These are phyloP conservation scores for Arthroderma sp. DNA, from an alignment of 2,329 filamentous ascomycete species.

Conservation along the genomic window DNA sequence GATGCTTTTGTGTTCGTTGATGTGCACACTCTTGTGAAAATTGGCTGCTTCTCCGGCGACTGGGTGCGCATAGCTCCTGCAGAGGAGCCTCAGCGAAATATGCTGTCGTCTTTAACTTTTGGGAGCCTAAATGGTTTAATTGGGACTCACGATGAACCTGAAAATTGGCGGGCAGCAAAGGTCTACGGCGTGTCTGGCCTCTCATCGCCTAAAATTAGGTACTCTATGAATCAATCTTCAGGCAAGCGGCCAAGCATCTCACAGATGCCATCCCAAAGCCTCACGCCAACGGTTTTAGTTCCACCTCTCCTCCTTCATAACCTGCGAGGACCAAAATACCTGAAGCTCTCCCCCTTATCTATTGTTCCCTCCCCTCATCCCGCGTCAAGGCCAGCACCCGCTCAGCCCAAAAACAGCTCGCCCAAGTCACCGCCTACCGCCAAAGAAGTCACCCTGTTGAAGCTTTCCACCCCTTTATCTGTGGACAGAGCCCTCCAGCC, in stretches of 20 bases:
- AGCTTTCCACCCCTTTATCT: constrained; percentile 77
- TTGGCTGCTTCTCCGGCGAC: constrained; percentile 94
- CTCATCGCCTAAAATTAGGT: constrained; percentile 41
- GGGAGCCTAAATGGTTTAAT: constrained; percentile 22
- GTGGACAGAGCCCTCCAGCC: constrained; percentile 76
- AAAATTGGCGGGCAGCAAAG: constrained; percentile 71
- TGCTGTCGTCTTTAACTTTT: constrained; percentile 55
- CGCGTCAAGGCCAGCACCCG: constrained; percentile 46
- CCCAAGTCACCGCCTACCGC: constrained; percentile 44
- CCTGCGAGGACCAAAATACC: constrained; percentile 61
- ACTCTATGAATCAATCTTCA: constrained; percentile 39
- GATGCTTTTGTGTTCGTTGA: constrained; percentile 82
- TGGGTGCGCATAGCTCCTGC: constrained; percentile 80
- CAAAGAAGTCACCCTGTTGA: constrained; percentile 73
- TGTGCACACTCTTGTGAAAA: constrained; percentile 67
- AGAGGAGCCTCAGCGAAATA: constrained; percentile 48
- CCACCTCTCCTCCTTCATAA: constrained; percentile 84
- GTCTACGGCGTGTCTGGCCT: constrained; percentile 74
- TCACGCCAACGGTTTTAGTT: constrained; percentile 55
- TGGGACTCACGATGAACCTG: constrained; percentile 40
- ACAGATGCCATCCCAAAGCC: constrained; percentile 30
- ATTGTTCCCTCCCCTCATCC: constrained; percentile 23
- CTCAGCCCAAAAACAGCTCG: constrained; percentile 35
- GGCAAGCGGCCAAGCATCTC: constrained; percentile 43
- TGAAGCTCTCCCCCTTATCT: constrained; percentile 56